Evolutionary conservation across 176 grass and related monocot species (phyloP).

Genomic region (Pontederia crassipes): DNA sequence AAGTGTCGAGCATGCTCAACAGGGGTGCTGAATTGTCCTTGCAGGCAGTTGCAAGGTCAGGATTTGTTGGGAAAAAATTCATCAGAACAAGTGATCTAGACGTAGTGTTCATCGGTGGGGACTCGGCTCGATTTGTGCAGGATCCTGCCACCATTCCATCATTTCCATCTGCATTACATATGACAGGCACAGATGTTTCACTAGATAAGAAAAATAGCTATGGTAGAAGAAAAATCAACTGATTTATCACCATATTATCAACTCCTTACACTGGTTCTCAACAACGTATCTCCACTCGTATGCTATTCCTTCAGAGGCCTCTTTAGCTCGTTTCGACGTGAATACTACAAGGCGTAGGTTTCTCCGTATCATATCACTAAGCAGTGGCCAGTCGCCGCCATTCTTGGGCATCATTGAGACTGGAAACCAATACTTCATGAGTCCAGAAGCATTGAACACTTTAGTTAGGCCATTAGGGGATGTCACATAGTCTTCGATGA

Average conservation of each 20-base stretch:
- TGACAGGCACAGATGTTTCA: not conserved
- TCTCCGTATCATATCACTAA: conserved; percentile 73
- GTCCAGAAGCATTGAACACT: conserved; percentile 65
- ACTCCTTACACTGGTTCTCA: conserved; percentile 73
- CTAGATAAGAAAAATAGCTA: not conserved
- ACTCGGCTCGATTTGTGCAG: conserved; percentile 65
- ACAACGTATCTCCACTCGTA: conserved; percentile 86
- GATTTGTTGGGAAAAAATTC: conserved; percentile 66
- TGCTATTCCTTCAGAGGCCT: conserved; percentile 54
- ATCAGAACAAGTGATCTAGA: conserved; percentile 85
- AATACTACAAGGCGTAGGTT: conserved; percentile 68
- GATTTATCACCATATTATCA: too few species aligned
- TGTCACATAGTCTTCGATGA: conserved; percentile 82
- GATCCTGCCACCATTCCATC: conserved; percentile 50
- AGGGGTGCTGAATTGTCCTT: conserved; percentile 65
- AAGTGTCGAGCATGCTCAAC: conserved; percentile 38
- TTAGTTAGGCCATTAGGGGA: conserved; percentile 53
- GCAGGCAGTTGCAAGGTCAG: conserved; percentile 41
- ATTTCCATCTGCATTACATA: conserved; percentile 42
- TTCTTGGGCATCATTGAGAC: conserved; percentile 63
- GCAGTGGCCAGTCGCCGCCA: conserved; percentile 75
- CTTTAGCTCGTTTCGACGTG: conserved; percentile 71
- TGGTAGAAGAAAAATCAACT: too few species aligned
- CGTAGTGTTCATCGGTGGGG: conserved; percentile 51
- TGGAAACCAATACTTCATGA: conserved; percentile 48